Conservation (phyloP, 441 rosid genomes). For the Daphne laureola region DNA sequence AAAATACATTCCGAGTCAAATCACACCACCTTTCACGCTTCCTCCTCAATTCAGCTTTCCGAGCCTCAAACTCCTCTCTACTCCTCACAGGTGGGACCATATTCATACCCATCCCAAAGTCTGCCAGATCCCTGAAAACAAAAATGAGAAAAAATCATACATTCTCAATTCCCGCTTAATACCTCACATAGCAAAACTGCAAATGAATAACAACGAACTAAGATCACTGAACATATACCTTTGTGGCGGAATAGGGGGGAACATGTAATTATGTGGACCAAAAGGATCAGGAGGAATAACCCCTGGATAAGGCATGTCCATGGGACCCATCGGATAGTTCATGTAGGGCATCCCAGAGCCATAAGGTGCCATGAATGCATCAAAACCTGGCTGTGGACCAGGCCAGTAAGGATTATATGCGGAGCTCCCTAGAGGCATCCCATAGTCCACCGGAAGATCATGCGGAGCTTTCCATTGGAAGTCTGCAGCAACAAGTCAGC, state of each 20-base stretch:
- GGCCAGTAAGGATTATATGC: slow-evolving; percentile 71
- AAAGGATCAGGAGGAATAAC: slow-evolving; percentile 62
- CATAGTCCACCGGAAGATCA: slow-evolving; percentile 72
- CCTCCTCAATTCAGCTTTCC: slow-evolving; percentile 82
- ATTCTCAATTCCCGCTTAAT: slow-evolving; percentile 3
- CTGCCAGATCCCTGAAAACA: slow-evolving; percentile 67
- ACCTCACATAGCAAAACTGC: not conserved
- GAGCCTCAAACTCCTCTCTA: slow-evolving; percentile 88
- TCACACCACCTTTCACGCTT: slow-evolving; percentile 69
- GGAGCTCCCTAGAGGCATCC: slow-evolving; percentile 85
- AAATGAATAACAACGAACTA: not conserved
- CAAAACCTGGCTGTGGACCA: slow-evolving; percentile 86
- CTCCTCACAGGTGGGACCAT: slow-evolving; percentile 72
- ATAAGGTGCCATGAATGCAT: slow-evolving; percentile 66
- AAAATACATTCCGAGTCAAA: not conserved
- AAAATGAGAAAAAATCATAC: not conserved
- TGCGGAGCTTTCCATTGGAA: slow-evolving; percentile 74
- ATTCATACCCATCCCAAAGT: slow-evolving; percentile 78
- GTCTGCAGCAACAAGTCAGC: slow-evolving; percentile 35
- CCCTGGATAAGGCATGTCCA: slow-evolving; percentile 60
- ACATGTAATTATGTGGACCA: slow-evolving; percentile 49
- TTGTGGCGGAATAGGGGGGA: slow-evolving; percentile 53
- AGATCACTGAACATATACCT: slow-evolving; percentile 29
- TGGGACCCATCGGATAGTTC: slow-evolving; percentile 64
- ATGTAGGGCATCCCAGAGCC: slow-evolving; percentile 61